Evolutionary conservation across 176 grass and related monocot genomes (phyloP), one percentile per base, ranked within the genome.

Genomic region (Poa pratensis): DNA sequence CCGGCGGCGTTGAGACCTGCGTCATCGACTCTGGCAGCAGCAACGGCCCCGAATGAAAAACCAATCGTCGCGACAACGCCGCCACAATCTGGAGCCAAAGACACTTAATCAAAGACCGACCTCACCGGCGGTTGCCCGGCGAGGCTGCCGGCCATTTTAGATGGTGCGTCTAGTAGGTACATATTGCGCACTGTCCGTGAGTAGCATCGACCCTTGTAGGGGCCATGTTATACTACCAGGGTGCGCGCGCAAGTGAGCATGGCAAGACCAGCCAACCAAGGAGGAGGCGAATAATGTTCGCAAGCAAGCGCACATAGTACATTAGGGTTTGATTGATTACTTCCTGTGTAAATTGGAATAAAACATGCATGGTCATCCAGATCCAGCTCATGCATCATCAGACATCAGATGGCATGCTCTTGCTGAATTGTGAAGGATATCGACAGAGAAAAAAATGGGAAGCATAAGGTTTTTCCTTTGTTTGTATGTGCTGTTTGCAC

Each of bases 1-100:
- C 89, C 30, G 95, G 93, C 54, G 93, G 80, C 43, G 70, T 86
- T 5, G 93, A 95, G 34, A 92, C 91, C 55, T 98, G 95, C 83
- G 63, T 93, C 69, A 55, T 91, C 51, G 89, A 90, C 76, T 26
- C 63, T 1, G 24, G 78, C 73, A 73, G 26, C 75, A 78, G 27
- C 82, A 46, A 42, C 22, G 73, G 24, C 73, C 5, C 24, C 30
- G 80, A 87, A 19, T 87, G 85, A 91, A 75, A 18, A 72, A 17
- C 26, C 0, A 24, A 10, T 8, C 28, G 19, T 54, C 60, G 30
- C 15, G 18, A 3, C 52, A 67, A 76, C 18, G 75, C 48, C 51
- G 68, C 55, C 68, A 9, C 65, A 49, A 61, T 51, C 54, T 49
- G 32, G 45, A 18, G 54, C 14, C 17, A 23, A 86, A 53, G 32